These are phyloP conservation scores for Globisporangium cystogenes DNA, from an alignment of 352 stramenopile species.

Conservation along the genomic window DNA sequence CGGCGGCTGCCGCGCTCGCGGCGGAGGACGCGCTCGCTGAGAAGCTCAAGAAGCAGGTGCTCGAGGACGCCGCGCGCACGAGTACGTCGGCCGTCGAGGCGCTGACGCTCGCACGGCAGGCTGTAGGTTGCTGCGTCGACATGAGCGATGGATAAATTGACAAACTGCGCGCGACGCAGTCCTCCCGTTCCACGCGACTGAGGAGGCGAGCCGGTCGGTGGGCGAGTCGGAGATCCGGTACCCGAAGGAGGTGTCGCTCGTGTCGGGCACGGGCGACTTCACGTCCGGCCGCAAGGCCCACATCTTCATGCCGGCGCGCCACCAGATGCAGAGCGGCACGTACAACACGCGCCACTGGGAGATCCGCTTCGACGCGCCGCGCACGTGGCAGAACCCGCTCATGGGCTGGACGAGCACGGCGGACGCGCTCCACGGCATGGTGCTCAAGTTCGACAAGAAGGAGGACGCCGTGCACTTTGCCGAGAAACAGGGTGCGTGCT, in stretches of 20 bases:
- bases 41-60: constrained; percentile 29
- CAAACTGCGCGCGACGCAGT: constrained; percentile 19
- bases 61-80: constrained; percentile 44
- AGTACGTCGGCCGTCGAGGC: constrained; percentile 21
- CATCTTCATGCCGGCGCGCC: constrained; percentile 68
- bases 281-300: constrained; percentile 57
- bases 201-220: constrained; percentile 38
- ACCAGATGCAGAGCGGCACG: constrained; percentile 84
- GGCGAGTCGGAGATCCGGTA: constrained; percentile 46
- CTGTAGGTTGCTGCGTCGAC: too few species aligned
- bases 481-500: constrained; percentile 55
- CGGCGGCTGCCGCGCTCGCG: constrained; percentile 19
- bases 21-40: constrained; percentile 47
- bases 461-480: constrained; percentile 75
- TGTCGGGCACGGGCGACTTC: constrained; percentile 64
- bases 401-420: constrained; percentile 93
- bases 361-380: constrained; percentile 66
- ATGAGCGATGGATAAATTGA: background rate
- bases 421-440: constrained; percentile 82
- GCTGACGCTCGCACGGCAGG: too few species aligned
- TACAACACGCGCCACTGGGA: constrained; percentile 85
- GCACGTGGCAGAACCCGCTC: constrained; percentile 90
- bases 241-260: constrained; percentile 55
- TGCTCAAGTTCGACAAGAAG: constrained; percentile 87
- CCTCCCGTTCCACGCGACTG: constrained; percentile 54